Base-by-base conservation (phyloP, 768 basidiomycete genomes). In the Favolaschia claudopus region DNA sequence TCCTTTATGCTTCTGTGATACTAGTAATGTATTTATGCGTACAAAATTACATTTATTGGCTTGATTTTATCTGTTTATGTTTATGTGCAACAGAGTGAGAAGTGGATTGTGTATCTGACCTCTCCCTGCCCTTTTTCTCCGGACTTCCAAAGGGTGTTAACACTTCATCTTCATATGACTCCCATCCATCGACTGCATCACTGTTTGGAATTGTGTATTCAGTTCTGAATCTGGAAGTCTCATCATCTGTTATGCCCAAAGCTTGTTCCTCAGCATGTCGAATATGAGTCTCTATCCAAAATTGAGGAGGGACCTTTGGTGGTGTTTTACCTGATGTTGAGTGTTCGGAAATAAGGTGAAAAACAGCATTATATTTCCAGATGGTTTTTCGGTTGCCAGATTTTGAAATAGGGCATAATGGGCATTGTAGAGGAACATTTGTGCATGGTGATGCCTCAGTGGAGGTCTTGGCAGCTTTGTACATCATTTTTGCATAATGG, bases 311-410 rank as follows among this genome's bases (percentile, higher is more conserved):
- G 37, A 54, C 42, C 37, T 44, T 25, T 1, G 52, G 52, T 34
- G 42, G 40, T 54, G 32, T 22, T 54, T 44, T 31, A 28, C 24
- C 52, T 12, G 42, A 44, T 34, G 42, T 36, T 34, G 52, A 34
- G 33, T 44, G 52, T 19, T 54, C 42, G 19, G 32, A 40, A 54
- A 54, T 20, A 44, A 54, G 40, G 43, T 60, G 62, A 46, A 46
- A 44, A 31, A 43, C 29, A 19, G 48, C 31, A 31, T 63, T 63
- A 25, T 63, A 63, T 38, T 62, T 63, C 62, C 62, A 63, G 25
- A 63, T 58, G n/a, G 61, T 63, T 17, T 44, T 33, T 27, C 42
- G 40, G n/a, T 42, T 31, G 8, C 58, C 58, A 29, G 40, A 51
- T 32, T 45, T 36, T 49, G 50, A 54, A 45, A 29, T 13, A 17